phyloP scores from a whole-genome alignment of 805 yeast species.

The Clavispora santaluciae region DNA sequence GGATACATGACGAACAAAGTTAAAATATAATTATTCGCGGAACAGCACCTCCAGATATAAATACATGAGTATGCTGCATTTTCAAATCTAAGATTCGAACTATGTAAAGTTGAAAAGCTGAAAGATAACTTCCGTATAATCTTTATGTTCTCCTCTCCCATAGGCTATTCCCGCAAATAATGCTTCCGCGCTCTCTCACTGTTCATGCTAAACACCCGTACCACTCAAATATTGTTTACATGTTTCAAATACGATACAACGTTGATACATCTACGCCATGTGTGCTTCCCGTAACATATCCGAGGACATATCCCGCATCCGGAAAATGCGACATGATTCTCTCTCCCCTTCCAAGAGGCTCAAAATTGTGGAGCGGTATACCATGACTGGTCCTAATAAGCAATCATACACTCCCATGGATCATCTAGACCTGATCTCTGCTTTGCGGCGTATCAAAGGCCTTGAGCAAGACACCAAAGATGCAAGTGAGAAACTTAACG shows the following conservation, averaged over 20 bases:
- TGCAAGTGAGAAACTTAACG: not conserved
- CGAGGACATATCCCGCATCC: not conserved
- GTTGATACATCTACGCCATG: not conserved
- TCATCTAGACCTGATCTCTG: not conserved
- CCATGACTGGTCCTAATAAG: not conserved
- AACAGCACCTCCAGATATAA: too few relatives aligned
- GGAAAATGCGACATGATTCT: not conserved
- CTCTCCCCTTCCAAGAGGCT: not conserved
- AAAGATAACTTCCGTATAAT: too few relatives aligned
- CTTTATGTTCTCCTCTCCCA: too few relatives aligned
- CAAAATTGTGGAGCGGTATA: conserved; percentile 2
- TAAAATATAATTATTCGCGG: too few relatives aligned
- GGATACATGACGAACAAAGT: too few relatives aligned
- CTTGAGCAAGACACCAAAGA: not conserved
- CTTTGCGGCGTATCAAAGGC: not conserved
- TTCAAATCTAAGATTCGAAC: too few relatives aligned
- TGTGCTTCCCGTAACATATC: not conserved
- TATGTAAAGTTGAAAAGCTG: too few relatives aligned
- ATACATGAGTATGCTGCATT: too few relatives aligned
- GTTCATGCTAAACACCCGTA: conserved; percentile 1
- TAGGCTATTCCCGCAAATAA: too few relatives aligned
- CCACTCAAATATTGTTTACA: not conserved
- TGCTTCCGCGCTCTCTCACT: too few relatives aligned
- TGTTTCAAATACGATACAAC: not conserved
- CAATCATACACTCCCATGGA: too few relatives aligned